phyloP scores from a whole-genome alignment of 805 yeast genomes.

The Wickerhamiella shivajii region DNA sequence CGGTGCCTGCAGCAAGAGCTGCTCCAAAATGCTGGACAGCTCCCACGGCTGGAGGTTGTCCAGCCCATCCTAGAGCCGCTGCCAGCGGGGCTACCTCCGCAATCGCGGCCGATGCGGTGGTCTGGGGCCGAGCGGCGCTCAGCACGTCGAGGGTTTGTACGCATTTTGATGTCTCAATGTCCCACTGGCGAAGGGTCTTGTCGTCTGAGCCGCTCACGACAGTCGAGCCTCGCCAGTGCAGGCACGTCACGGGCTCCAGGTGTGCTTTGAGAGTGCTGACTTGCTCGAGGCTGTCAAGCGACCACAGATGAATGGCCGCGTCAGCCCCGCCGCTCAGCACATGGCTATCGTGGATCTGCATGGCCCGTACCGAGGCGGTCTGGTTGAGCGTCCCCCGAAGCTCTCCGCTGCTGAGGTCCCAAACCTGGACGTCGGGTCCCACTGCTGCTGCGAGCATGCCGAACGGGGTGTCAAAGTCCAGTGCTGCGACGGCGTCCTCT shows the following conservation, averaged over 20 bases:
- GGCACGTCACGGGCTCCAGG: conserved; percentile 49
- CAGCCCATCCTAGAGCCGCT: conserved; percentile 4
- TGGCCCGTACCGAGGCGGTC: conserved; percentile 39
- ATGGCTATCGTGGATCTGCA: conserved; percentile 40
- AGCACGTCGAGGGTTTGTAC: conserved; percentile 55
- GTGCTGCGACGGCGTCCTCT: conserved; percentile 35
- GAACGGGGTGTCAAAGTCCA: conserved; percentile 62
- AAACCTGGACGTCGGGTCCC: conserved; percentile 65
- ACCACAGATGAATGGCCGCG: conserved; percentile 51
- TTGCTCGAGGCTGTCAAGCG: conserved; percentile 22
- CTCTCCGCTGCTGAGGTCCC: conserved; percentile 57
- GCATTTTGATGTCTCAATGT: conserved; percentile 47
- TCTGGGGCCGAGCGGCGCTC: conserved; percentile 34
- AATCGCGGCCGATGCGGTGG: conserved; percentile 6
- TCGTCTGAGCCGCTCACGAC: conserved; percentile 59
- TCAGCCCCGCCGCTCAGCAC: conserved; percentile 47
- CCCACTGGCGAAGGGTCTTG: conserved; percentile 66
- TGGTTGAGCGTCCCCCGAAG: conserved; percentile 20
- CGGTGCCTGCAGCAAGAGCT: conserved; percentile 65
- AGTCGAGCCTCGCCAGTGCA: conserved; percentile 23
- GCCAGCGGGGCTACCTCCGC: conserved; percentile 2
- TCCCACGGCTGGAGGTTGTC: conserved; percentile 32
- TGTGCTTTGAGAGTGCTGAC: conserved; percentile 43
- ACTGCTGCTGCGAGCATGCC: conserved; percentile 64
- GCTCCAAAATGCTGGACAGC: conserved; percentile 61